phyloP scores from a whole-genome alignment of 2,329 filamentous ascomycete genomes.

The Clonostachys chloroleuca region DNA sequence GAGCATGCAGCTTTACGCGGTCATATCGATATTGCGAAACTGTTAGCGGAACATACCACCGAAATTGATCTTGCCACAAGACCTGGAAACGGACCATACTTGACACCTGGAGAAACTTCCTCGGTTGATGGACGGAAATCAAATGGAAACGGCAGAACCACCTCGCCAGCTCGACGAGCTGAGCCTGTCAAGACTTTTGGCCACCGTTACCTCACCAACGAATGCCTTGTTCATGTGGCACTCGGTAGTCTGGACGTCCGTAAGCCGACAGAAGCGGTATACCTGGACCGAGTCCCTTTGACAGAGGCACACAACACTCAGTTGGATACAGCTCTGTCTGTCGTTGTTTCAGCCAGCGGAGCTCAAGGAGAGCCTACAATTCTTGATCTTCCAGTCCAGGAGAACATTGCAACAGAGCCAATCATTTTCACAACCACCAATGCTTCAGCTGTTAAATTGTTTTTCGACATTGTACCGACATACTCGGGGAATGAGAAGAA shows the following conservation, averaged over 20 bases:
- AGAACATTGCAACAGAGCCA: constrained; percentile 89
- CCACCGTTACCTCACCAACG: constrained; percentile 86
- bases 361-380: constrained; percentile 83
- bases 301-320: constrained; percentile 87
- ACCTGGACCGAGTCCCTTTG: constrained; percentile 82
- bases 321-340: constrained; percentile 86
- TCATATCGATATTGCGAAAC: constrained; percentile 74
- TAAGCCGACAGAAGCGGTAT: constrained; percentile 75
- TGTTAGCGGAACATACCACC: constrained; percentile 51
- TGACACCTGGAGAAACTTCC: constrained; percentile 20
- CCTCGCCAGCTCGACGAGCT: constrained; percentile 37
- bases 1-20: constrained; percentile 91
- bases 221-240: constrained; percentile 87
- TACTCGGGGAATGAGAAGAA: constrained; percentile 87
- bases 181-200: constrained; percentile 94
- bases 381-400: constrained; percentile 89
- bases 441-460: constrained; percentile 74
- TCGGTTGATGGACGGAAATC: constrained; percentile 60
- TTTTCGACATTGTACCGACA: constrained; percentile 94
- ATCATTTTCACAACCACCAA: constrained; percentile 84
- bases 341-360: constrained; percentile 83
- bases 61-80: constrained; percentile 19
- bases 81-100: constrained; percentile 7
- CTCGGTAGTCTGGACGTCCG: constrained; percentile 92
- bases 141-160: constrained; percentile 23